These are phyloP conservation scores for Pseudozyma thailandica DNA, from an alignment of 1,284 basidiomycete species.

Conservation along the genomic window DNA sequence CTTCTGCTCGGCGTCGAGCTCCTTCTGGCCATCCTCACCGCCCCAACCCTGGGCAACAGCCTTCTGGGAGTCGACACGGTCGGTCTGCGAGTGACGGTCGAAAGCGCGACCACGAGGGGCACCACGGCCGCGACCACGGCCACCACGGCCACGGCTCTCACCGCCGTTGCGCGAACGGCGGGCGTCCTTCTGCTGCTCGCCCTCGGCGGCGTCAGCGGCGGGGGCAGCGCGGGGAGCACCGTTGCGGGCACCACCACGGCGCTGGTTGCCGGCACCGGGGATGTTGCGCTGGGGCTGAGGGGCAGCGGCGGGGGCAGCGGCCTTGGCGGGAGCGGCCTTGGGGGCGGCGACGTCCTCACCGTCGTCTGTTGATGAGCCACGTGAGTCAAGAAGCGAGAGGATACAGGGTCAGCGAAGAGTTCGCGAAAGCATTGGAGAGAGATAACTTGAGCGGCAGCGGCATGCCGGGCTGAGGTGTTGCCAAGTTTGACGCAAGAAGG, in stretches of 20 bases:
- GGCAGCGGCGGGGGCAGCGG: slow-evolving; percentile 54
- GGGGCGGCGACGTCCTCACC: slow-evolving; percentile 53
- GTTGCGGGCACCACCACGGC: slow-evolving; percentile 46
- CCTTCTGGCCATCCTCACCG: slow-evolving; percentile 81
- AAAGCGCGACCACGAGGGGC: slow-evolving; percentile 76
- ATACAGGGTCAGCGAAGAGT: slow-evolving; percentile 4
- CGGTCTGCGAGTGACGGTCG: slow-evolving; percentile 84
- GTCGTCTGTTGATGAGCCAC: slow-evolving; percentile 45
- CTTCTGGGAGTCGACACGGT: slow-evolving; percentile 84
- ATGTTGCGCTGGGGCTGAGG: slow-evolving; percentile 53
- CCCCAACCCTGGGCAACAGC: slow-evolving; percentile 92
- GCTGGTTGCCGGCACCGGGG: slow-evolving; percentile 59
- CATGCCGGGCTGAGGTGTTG: too few species aligned
- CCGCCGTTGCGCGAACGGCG: slow-evolving; percentile 40
- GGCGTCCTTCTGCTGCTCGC: slow-evolving; percentile 47
- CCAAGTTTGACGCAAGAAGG: neutral
- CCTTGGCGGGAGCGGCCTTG: slow-evolving; percentile 58
- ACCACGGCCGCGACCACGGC: slow-evolving; percentile 71
- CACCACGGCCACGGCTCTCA: slow-evolving; percentile 69
- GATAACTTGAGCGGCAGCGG: too few species aligned
- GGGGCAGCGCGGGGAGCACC: slow-evolving; percentile 48
- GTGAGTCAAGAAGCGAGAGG: neutral
- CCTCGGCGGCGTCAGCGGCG: slow-evolving; percentile 42
- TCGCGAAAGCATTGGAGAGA: neutral
- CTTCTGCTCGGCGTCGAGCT: slow-evolving; percentile 80